Conservation (phyloP, 371 early-diverging fungal species). For the Chytridium lagenaria region DNA sequence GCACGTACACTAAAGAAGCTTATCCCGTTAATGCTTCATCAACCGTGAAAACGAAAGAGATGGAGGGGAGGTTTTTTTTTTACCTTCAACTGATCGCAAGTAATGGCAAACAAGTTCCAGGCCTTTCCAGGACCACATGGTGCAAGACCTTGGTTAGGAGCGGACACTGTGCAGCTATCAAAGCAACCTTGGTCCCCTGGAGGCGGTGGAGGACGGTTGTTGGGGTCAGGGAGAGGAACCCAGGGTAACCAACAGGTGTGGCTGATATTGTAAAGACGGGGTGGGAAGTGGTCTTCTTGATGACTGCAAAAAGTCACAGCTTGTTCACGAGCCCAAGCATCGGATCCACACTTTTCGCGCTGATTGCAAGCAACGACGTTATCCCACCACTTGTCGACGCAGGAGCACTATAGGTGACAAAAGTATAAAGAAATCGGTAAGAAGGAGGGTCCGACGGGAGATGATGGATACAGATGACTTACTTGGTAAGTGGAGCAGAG, state of each 20-base stretch:
- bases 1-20: conserved; percentile 15
- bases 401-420: too few relatives aligned
- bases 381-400: conserved; percentile 2
- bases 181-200: conserved; percentile 14
- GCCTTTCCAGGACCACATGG: not conserved
- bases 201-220: not conserved
- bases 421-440: too few relatives aligned
- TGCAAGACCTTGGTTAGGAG: not conserved
- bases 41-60: too few relatives aligned
- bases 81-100: not conserved
- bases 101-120: not conserved
- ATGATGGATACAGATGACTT: too few relatives aligned
- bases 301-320: conserved; percentile 2
- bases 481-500: conserved; percentile 13
- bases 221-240: conserved; percentile 14
- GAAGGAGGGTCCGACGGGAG: too few relatives aligned
- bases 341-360: conserved; percentile 2
- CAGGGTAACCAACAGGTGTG: conserved; percentile 12
- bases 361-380: conserved; percentile 2
- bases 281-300: conserved; percentile 14
- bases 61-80: too few relatives aligned
- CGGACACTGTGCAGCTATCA: not conserved
- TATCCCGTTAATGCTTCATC: too few relatives aligned
- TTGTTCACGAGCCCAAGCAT: not conserved
- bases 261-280: not conserved